A percentile compares a stretch with the other conserved stretches of the same genome.
phyloP scores from a whole-genome alignment of 805 yeast genomes.

The Myxozyma nipponensis region DNA sequence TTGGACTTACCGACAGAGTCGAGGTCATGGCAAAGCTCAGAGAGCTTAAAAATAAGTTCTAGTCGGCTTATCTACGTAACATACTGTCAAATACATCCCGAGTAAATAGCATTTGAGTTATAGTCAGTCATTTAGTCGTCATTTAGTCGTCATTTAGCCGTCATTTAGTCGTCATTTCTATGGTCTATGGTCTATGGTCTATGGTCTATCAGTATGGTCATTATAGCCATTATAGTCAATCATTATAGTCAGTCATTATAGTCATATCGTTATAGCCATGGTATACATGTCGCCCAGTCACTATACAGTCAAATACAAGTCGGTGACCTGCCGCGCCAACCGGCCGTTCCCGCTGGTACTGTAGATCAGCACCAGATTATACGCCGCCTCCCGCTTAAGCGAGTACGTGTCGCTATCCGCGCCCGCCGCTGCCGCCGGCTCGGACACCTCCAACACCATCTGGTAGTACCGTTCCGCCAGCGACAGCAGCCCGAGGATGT shows the following conservation, averaged over 20 bases:
- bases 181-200: no score
- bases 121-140: no score
- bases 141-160: no score
- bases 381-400: slow-evolving; percentile 75
- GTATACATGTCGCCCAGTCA: not conserved
- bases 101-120: no score
- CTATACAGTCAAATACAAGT: slow-evolving; percentile 55
- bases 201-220: no score
- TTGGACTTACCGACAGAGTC: slow-evolving; percentile 49
- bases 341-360: slow-evolving; percentile 66
- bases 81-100: no score
- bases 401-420: slow-evolving; percentile 49
- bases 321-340: slow-evolving; percentile 62
- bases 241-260: no score
- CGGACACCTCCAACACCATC: slow-evolving; percentile 48
- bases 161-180: no score
- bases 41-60: slow-evolving; percentile 59
- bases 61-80: no score
- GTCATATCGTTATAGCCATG: no score
- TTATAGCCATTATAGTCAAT: no score
- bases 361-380: slow-evolving; percentile 73
- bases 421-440: slow-evolving; percentile 33
- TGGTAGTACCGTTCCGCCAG: slow-evolving; percentile 73
- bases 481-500: slow-evolving; percentile 70
- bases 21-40: slow-evolving; percentile 72